Percentiles rank a stretch among this genome's conserved stretches.
phyloP scores from a whole-genome alignment of 1,284 basidiomycete genomes.

The Somion occarium region DNA sequence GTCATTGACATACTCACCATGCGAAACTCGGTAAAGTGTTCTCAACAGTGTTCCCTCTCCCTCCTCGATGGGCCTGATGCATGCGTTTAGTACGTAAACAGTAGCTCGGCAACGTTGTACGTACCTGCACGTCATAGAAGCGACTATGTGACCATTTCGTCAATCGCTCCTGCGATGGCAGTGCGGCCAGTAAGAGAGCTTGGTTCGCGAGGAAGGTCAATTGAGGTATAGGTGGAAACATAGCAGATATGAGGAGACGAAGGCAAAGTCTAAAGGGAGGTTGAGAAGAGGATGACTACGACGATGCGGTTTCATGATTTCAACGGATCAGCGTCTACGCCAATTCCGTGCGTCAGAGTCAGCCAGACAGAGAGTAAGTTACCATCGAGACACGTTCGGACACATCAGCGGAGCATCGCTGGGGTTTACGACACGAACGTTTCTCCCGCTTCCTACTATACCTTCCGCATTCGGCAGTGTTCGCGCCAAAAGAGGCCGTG shows the following conservation, averaged over 20 bases:
- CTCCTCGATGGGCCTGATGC: conserved; percentile 71
- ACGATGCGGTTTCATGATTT: too few relatives aligned
- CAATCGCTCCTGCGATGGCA: conserved; percentile 10
- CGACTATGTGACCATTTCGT: conserved; percentile 8
- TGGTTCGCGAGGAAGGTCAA: conserved; percentile 15
- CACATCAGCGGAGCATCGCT: too few relatives aligned
- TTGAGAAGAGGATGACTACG: conserved; percentile 3
- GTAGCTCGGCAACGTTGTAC: conserved; percentile 11
- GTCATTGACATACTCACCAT: conserved; percentile 40
- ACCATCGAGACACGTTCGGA: too few relatives aligned
- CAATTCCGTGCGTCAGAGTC: too few relatives aligned
- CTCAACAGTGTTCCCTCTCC: conserved; percentile 69
- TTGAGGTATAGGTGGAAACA: conserved; percentile 11
- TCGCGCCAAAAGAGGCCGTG: too few relatives aligned
- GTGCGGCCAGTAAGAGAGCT: conserved; percentile 11
- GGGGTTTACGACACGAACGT: too few relatives aligned
- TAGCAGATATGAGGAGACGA: conserved; percentile 3
- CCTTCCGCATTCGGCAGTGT: too few relatives aligned
- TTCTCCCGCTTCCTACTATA: too few relatives aligned
- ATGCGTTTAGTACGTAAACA: neutral
- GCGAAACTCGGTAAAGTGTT: conserved; percentile 69
- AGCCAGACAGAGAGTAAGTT: too few relatives aligned
- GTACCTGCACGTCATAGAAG: conserved; percentile 27
- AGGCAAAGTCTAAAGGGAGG: neutral
- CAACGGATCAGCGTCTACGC: too few relatives aligned